Base-by-base conservation (phyloP, 202 grass and related monocot species). In the Carex arenaria region DNA sequence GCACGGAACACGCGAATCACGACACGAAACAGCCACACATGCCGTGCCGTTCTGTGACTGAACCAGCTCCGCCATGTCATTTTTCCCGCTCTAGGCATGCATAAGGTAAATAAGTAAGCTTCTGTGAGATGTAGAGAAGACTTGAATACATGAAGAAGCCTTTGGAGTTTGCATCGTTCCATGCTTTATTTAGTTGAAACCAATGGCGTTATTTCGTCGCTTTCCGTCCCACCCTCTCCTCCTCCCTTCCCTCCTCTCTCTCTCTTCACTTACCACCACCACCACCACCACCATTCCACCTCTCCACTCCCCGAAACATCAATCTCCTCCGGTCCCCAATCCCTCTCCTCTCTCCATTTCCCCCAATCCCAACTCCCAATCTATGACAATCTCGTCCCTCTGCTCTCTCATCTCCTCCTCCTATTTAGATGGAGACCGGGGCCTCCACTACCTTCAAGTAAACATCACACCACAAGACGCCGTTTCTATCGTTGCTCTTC, bases 401-500 rank as follows among this genome's bases (percentile, higher is more conserved):
- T 59, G 82, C 79, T 85, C 74, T 66, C 10, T 28, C 18, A 74
- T 90, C 85, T 81, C 81, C 42, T 53, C 84, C 3, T 60, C 65
- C 43, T 84, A 64, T 64, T 76, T 80, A 9, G 81, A 87, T 13
- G 85, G 84, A 38, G 78, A 66, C 61, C 61, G 13, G 4, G 80
- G 77, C 26, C 92, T 87, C 4, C 18, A 74, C 7, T 47, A 83
- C 19, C 87, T 87, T 19, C 85, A 67, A 66, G 42, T 80, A 55
- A 32, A 80, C 40, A 63, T 97, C 47, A 23, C 87, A 6, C 84
- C 84, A 0, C 92, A 95, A 70, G 90, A 98, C 12, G 91, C 91
- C 61, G 83, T 91, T 65, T 83, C 89, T 18, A 23, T 67, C 15
- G 80, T 90, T 2, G 30, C 87, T 31, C 54, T 85, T 62, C 71